Evolutionary conservation across 2,329 filamentous ascomycete species (phyloP).

Genomic region (Cladorrhinum sp.): DNA sequence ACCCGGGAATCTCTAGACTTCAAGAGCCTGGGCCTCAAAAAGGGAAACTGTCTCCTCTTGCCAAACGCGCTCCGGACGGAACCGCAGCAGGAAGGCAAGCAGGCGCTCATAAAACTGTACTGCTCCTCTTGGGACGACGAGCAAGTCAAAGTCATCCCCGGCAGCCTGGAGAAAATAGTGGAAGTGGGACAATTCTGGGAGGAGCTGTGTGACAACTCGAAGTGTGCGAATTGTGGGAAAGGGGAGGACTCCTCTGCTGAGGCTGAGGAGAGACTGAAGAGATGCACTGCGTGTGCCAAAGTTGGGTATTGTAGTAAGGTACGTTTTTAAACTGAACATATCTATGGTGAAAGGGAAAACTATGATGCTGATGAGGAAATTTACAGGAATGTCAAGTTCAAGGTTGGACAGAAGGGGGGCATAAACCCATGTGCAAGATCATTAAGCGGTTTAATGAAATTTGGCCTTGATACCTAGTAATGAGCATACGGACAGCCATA

Average conservation of each 20-base stretch:
- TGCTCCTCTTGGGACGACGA: slow-evolving; percentile 19
- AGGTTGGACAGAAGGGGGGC: slow-evolving; percentile 41
- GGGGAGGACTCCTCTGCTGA: too few relatives aligned
- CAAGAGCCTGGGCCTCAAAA: slow-evolving; percentile 32
- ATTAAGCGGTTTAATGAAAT: slow-evolving; percentile 39
- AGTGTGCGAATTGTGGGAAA: slow-evolving; percentile 31
- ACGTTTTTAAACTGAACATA: slow-evolving; percentile 19
- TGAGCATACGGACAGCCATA: too few relatives aligned
- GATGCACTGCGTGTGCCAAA: slow-evolving; percentile 43
- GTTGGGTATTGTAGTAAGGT: slow-evolving; percentile 48
- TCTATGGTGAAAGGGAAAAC: slow-evolving; percentile 1
- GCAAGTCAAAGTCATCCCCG: slow-evolving; percentile 37
- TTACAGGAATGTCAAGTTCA: slow-evolving; percentile 42
- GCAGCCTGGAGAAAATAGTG: slow-evolving; percentile 31
- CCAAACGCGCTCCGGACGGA: slow-evolving; percentile 35
- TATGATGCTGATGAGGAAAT: neutral
- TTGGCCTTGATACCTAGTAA: slow-evolving; percentile 27
- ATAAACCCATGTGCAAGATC: slow-evolving; percentile 45
- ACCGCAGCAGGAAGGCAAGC: slow-evolving; percentile 36
- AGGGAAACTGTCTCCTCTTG: slow-evolving; percentile 40
- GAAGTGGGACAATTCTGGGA: slow-evolving; percentile 24
- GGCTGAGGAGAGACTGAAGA: slow-evolving; percentile 28
- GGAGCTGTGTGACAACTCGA: slow-evolving; percentile 10
- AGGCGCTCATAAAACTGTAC: slow-evolving; percentile 34
- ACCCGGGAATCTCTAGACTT: slow-evolving; percentile 35